A percentile compares a stretch with the other conserved stretches of the same genome.
phyloP scores from a whole-genome alignment of 768 basidiomycete species.

The Hygrophoropsis aurantiaca region DNA sequence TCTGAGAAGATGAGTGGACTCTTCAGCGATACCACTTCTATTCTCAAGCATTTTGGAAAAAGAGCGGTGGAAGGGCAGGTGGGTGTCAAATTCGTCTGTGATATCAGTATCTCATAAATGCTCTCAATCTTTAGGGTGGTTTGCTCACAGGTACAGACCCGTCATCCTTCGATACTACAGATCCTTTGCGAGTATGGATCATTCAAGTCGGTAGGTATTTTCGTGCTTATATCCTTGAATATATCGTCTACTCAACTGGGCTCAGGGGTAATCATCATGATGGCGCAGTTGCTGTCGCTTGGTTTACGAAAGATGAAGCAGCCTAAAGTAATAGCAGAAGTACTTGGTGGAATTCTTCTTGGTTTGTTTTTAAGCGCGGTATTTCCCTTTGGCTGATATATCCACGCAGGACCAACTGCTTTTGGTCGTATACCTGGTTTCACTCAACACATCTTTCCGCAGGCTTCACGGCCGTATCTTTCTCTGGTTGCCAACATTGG shows the following conservation, averaged over 20 bases:
- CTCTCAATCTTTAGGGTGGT: constrained; percentile 53
- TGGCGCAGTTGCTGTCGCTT: constrained; percentile 73
- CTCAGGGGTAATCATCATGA: constrained; percentile 73
- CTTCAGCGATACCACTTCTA: constrained; percentile 42
- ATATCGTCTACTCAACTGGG: constrained; percentile 5
- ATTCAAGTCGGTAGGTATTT: constrained; percentile 64
- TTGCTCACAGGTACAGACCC: constrained; percentile 80
- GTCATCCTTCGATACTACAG: constrained; percentile 49
- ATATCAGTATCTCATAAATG: neutral
- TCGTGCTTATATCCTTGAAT: neutral
- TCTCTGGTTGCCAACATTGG: constrained; percentile 89
- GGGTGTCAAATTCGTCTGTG: constrained; percentile 1
- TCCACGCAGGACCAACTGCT: constrained; percentile 41
- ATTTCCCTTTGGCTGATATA: too few relatives aligned
- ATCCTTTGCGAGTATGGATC: constrained; percentile 77
- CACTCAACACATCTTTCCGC: constrained; percentile 81
- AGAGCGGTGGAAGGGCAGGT: constrained; percentile 29
- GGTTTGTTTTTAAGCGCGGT: constrained; percentile 39
- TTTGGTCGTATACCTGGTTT: constrained; percentile 88
- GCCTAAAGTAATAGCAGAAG: constrained; percentile 92
- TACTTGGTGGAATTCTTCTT: constrained; percentile 86
- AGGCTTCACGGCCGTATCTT: constrained; percentile 67
- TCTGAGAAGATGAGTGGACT: constrained; percentile 34
- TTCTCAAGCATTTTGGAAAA: constrained; percentile 14
- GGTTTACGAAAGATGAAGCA: constrained; percentile 71